Evolutionary conservation across 2,329 filamentous ascomycete genomes (phyloP).

Genomic region (Arthrinium puccinioides): DNA sequence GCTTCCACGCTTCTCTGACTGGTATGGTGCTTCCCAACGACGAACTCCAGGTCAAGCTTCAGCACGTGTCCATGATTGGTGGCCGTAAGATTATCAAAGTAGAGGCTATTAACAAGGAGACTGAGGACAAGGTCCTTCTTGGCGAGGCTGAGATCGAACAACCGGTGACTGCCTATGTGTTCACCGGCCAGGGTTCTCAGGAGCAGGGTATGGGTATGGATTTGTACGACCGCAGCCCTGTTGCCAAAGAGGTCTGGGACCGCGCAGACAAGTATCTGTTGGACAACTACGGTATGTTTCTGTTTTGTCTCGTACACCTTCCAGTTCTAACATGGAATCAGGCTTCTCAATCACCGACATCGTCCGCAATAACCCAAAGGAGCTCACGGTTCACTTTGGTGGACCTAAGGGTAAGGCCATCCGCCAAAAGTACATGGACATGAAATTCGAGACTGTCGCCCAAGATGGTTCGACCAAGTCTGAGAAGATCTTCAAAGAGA

Average conservation of each 20-base stretch:
- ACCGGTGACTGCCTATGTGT: slow-evolving; percentile 92
- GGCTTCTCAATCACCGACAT: slow-evolving; percentile 97
- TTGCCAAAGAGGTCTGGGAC: slow-evolving; percentile 97
- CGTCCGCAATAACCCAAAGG: slow-evolving; percentile 98
- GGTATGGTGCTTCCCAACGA: slow-evolving; percentile 98
- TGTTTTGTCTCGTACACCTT: background rate
- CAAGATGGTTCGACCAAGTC: slow-evolving; percentile 91
- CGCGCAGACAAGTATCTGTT: slow-evolving; percentile 95
- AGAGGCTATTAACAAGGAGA: slow-evolving; percentile 90
- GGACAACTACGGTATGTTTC: slow-evolving; percentile 86
- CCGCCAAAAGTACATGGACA: slow-evolving; percentile 98
- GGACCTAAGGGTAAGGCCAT: slow-evolving; percentile 95
- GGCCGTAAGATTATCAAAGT: slow-evolving; percentile 99
- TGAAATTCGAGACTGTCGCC: slow-evolving; percentile 98
- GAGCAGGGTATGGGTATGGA: slow-evolving; percentile 99
- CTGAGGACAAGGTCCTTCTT: slow-evolving; percentile 89
- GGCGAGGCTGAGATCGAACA: slow-evolving; percentile 98
- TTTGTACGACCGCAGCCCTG: slow-evolving; percentile 84
- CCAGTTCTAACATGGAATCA: slow-evolving; percentile 24
- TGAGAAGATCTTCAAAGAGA: slow-evolving; percentile 99
- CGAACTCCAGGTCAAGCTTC: slow-evolving; percentile 86
- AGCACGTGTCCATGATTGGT: slow-evolving; percentile 95
- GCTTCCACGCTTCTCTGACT: slow-evolving; percentile 94
- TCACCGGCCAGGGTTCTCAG: slow-evolving; percentile 96
- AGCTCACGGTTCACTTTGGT: slow-evolving; percentile 96